Percentiles rank a stretch among this genome's conserved stretches.
phyloP scores from a whole-genome alignment of 208 protist genomes.

The Tritrichomonas foetus region DNA sequence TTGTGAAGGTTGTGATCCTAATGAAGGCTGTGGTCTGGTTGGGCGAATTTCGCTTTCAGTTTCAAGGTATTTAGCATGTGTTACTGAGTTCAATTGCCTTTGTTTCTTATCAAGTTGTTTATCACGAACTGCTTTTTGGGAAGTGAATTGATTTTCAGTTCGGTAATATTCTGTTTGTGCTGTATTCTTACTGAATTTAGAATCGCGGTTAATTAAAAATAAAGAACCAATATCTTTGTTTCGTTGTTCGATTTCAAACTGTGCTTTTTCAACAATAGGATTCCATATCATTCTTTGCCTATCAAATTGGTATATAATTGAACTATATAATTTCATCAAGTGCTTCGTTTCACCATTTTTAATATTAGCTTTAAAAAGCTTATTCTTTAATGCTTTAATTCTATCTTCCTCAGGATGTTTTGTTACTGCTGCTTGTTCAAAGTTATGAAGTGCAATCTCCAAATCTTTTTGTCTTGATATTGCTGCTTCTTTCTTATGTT shows the following conservation, averaged over 20 bases:
- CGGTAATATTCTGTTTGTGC: neutral
- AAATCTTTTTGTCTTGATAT: neutral
- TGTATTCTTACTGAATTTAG: neutral
- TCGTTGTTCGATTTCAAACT: neutral
- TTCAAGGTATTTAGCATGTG: neutral
- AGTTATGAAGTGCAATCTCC: neutral
- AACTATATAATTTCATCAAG: neutral
- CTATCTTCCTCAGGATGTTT: neutral
- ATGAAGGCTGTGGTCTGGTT: neutral
- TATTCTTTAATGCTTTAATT: neutral
- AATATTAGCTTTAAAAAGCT: neutral
- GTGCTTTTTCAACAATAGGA: neutral
- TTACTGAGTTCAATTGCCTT: neutral
- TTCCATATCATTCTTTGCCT: neutral
- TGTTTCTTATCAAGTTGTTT: neutral
- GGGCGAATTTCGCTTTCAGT: neutral
- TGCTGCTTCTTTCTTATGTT: neutral
- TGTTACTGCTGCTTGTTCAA: neutral
- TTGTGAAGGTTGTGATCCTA: neutral
- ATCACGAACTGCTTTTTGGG: neutral
- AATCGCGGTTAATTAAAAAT: neutral
- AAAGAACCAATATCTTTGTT: neutral
- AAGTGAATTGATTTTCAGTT: neutral
- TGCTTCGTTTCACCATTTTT: neutral
- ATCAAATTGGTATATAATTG: neutral